A percentile compares a stretch with the other conserved stretches of the same genome.
phyloP scores from a whole-genome alignment of 192 early-diverging fungal species.

The Lunasporangiospora selenospora region DNA sequence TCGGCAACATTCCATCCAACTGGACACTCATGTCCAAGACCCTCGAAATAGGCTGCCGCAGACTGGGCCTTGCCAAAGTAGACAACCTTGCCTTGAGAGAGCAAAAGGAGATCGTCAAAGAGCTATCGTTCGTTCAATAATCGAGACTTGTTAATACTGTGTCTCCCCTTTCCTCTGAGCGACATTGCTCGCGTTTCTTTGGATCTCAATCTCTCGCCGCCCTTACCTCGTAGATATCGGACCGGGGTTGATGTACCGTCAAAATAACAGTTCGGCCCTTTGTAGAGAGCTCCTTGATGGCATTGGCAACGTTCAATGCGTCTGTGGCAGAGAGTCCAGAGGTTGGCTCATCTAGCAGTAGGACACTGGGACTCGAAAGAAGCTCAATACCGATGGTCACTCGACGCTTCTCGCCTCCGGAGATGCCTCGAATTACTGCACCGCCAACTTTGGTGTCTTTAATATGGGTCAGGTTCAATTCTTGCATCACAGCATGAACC shows the following conservation, averaged over 20 bases:
- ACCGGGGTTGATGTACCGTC: conserved; percentile 96
- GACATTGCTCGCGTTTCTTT: conserved; percentile 48
- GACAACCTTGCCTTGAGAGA: conserved; percentile 73
- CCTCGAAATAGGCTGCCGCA: conserved; percentile 80
- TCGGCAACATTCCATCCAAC: conserved; percentile 95
- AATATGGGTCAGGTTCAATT: conserved; percentile 69
- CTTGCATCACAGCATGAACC: conserved; percentile 62
- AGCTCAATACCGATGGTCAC: conserved; percentile 78
- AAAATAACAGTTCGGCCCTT: conserved; percentile 88
- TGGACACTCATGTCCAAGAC: conserved; percentile 83
- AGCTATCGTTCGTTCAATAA: conserved; percentile 57
- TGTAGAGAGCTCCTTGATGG: conserved; percentile 83
- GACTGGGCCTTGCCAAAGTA: conserved; percentile 69
- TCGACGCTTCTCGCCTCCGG: conserved; percentile 78
- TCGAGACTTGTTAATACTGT: conserved; percentile 63
- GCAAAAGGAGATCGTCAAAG: conserved; percentile 73
- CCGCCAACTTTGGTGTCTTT: conserved; percentile 74
- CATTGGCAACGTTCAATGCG: conserved; percentile 92
- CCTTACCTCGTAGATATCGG: conserved; percentile 70
- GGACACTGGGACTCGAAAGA: conserved; percentile 68
- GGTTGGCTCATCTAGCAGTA: conserved; percentile 79
- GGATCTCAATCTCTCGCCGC: conserved; percentile 49
- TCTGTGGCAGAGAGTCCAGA: conserved; percentile 70
- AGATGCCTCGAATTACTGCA: conserved; percentile 67
- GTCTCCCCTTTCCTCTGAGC: conserved; percentile 54